Percentiles rank a stretch among this genome's conserved stretches.
Evolutionary conservation across 2,329 filamentous ascomycete species (phyloP).

Genomic region (Akanthomyces uredinophilus): DNA sequence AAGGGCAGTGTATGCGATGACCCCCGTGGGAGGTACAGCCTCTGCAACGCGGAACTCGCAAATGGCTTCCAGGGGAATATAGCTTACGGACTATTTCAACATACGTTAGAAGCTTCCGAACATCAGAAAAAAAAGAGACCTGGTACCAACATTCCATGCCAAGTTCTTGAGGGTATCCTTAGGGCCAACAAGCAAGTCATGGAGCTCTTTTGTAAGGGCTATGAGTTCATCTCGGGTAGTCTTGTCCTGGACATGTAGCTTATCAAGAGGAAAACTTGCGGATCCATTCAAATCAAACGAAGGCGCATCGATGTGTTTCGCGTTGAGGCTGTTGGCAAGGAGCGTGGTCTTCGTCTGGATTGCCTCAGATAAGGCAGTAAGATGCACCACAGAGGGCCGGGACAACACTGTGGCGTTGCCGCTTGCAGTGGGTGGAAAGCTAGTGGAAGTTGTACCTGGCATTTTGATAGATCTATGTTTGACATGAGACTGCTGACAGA

Average conservation of each 20-base stretch:
- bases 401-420: background rate
- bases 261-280: constrained; percentile 18
- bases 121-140: background rate
- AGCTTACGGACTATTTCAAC: constrained; percentile 21
- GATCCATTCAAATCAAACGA: constrained; percentile 19
- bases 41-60: constrained; percentile 28
- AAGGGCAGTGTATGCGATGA: constrained; percentile 26
- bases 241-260: background rate
- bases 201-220: constrained; percentile 20
- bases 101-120: background rate
- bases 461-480: background rate
- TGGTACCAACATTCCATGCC: constrained; percentile 10
- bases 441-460: background rate
- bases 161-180: constrained; percentile 16
- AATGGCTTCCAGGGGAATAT: constrained; percentile 27
- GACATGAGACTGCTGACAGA: background rate
- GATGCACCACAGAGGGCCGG: constrained; percentile 15
- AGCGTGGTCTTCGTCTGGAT: constrained; percentile 20
- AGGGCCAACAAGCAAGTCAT: constrained; percentile 20
- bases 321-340: constrained; percentile 16
- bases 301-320: constrained; percentile 20
- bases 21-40: constrained; percentile 23
- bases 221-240: constrained; percentile 19
- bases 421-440: background rate
- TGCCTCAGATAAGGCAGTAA: constrained; percentile 17